Base-by-base conservation (phyloP, 768 basidiomycete species). In the Pulveroboletus frians region DNA sequence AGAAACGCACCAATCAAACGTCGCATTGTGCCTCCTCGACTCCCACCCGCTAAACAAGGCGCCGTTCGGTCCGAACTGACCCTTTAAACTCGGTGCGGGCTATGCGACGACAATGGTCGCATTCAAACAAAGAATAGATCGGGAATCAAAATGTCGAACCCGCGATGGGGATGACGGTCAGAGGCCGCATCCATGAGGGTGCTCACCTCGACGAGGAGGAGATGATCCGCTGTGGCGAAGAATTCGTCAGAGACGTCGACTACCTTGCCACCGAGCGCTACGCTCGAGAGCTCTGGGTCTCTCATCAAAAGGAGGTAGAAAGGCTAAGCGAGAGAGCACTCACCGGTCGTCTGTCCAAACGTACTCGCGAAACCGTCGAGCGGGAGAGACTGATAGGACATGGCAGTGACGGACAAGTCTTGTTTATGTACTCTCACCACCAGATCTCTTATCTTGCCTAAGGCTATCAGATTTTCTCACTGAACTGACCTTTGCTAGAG, bases 41-140 rank as follows among this genome's bases (percentile, higher is more conserved):
- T 99, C 96, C 96, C 96, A 99, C 46, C 94, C 96, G 55, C 85
- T 90, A 68, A 77, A 98, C 20, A 97, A 69, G 0, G 95, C 95
- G 20, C 96, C 96, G 36, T 93, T 95, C 3, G 92, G 89, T 7
- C 95, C 95, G 59, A 93, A 99, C 57, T 93, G 91, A n/a, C 96
- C 96, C 68, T 94, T 93, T 63, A 96, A 69, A 56, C 85, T 91
- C 4, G 77, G 79, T 20, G 94, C 83, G 7, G 94, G 88, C 93
- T 96, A 55, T 13, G 47, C 31, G 39, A 29, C 5, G 36, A 34
- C 18, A 20, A 26, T 3, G 10, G 23, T 31, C 26, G 39, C 20
- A 41, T 35, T 15, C 15, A 14, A 13, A 3, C 18, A 43, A 11
- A 14, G 6, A 21, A 27, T 6, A 23, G 11, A 47, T 55, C 35